phyloP scores from a whole-genome alignment of 495 filamentous ascomycete genomes.

The Letharia columbiana region DNA sequence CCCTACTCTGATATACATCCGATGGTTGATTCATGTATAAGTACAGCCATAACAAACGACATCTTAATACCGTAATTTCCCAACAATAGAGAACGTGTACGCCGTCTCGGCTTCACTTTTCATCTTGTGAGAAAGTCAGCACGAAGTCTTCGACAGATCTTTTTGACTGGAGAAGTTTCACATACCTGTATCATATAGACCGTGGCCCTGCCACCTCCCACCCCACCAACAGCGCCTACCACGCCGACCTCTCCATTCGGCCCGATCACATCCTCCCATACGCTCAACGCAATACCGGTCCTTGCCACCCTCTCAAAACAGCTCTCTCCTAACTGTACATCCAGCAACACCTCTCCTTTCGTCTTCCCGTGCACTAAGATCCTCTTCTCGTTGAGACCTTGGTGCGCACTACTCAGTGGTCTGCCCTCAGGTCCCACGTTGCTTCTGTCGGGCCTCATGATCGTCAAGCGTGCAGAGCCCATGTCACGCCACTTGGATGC shows the following conservation, averaged over 20 bases:
- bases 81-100: conserved; percentile 54
- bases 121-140: conserved; percentile 33
- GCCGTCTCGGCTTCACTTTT: conserved; percentile 53
- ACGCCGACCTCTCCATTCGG: conserved; percentile 58
- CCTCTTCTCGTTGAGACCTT: conserved; percentile 58
- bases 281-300: conserved; percentile 76
- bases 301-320: conserved; percentile 77
- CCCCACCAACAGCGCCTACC: conserved; percentile 60
- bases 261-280: conserved; percentile 74
- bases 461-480: conserved; percentile 72
- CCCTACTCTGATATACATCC: neutral
- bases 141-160: neutral
- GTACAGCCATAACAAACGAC: neutral
- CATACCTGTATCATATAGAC: conserved; percentile 74
- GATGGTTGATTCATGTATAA: neutral
- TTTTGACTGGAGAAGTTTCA: neutral
- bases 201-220: conserved; percentile 55
- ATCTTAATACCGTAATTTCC: conserved; percentile 47
- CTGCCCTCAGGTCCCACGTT: conserved; percentile 13
- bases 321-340: conserved; percentile 72
- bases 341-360: conserved; percentile 59
- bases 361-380: conserved; percentile 67
- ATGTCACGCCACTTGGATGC: conserved; percentile 82
- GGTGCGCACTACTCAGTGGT: conserved; percentile 6
- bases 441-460: conserved; percentile 46